Evolutionary conservation across 768 basidiomycete species (phyloP), one percentile per base, ranked within the genome.

Genomic region (Tubosaeta sp.): DNA sequence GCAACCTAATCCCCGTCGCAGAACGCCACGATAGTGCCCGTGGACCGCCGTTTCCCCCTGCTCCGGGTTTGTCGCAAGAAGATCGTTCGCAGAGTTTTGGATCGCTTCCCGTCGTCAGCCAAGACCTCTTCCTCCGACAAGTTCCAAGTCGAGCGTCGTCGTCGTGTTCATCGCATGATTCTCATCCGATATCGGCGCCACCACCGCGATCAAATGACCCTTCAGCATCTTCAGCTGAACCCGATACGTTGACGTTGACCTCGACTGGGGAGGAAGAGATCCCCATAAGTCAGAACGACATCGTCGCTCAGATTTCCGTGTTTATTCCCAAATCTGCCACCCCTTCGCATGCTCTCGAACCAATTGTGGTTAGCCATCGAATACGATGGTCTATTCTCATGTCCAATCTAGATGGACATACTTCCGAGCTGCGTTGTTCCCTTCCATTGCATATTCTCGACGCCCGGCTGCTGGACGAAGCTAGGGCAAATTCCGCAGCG

Each of bases 401-500:
- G 63, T 77, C 76, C 56, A 98, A 97, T 65, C 76, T 77, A 7
- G 95, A 97, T 64, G 94, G 94, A 0, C 95, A 97, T 65, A 86
- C 84, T 3, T 95, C 92, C 9, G 93, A 97, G 68, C 76, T 98
- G n/a, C 84, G 94, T 14, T 97, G 95, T 68, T 93, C 93, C 1
- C 77, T 97, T 6, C 95, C 95, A 0, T 70, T 98, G 32, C 83
- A 90, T 63, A 77, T 98, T 44, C 84, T 97, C 22, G 86, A 94
- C 58, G 65, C 79, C 53, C 75, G 80, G 12, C 72, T 95, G 1
- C 75, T 89, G 14, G 76, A 84, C 13, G 94, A 97, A 65, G 87
- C 91, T 1, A 77, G 85, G 33, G 74, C 78, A 2, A 78, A 83
- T 25, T 87, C 91, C 5, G 75, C 84, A n/a, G 75, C 76, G 5